A percentile compares a stretch with the other conserved stretches of the same genome.
phyloP scores from a whole-genome alignment of 2,329 filamentous ascomycete species.

The Hymenoscyphus fraxineus region DNA sequence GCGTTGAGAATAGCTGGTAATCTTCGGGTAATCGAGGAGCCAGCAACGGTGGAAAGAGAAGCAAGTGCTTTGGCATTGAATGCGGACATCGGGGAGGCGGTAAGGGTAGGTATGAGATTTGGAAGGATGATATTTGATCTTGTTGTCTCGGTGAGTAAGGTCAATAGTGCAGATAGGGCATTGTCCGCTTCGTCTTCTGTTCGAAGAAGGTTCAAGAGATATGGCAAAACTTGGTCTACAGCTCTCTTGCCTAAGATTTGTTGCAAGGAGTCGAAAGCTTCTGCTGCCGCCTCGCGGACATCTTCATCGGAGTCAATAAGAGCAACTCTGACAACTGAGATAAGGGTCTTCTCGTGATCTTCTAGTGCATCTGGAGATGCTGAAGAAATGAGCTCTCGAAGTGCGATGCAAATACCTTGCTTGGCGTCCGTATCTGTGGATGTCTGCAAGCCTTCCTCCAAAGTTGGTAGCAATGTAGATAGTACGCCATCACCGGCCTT shows the following conservation, averaged over 20 bases:
- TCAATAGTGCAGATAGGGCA: constrained; percentile 86
- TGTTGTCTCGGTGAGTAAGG: constrained; percentile 87
- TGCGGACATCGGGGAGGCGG: constrained; percentile 81
- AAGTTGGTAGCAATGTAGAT: constrained; percentile 79
- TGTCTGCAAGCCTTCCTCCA: constrained; percentile 84
- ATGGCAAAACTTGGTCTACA: constrained; percentile 91
- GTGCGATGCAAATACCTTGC: constrained; percentile 94
- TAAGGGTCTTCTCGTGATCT: constrained; percentile 91
- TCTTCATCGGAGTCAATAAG: constrained; percentile 86
- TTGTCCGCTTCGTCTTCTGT: constrained; percentile 86
- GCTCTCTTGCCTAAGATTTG: constrained; percentile 90
- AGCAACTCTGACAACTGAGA: constrained; percentile 88
- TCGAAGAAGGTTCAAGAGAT: constrained; percentile 84
- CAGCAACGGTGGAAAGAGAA: constrained; percentile 87
- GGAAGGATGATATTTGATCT: constrained; percentile 95
- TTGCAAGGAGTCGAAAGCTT: constrained; percentile 94
- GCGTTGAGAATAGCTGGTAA: constrained; percentile 88
- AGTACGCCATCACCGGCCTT: constrained; percentile 94
- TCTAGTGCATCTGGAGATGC: constrained; percentile 85
- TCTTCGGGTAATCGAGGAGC: constrained; percentile 83
- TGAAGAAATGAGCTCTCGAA: constrained; percentile 88
- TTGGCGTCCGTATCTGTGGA: constrained; percentile 89
- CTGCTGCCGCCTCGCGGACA: constrained; percentile 90
- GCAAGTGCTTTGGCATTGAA: constrained; percentile 96
- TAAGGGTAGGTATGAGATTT: constrained; percentile 89